A percentile compares a stretch with the other conserved stretches of the same genome.
phyloP scores from a whole-genome alignment of 176 grass and related monocot genomes.

The Triticum monococcum region DNA sequence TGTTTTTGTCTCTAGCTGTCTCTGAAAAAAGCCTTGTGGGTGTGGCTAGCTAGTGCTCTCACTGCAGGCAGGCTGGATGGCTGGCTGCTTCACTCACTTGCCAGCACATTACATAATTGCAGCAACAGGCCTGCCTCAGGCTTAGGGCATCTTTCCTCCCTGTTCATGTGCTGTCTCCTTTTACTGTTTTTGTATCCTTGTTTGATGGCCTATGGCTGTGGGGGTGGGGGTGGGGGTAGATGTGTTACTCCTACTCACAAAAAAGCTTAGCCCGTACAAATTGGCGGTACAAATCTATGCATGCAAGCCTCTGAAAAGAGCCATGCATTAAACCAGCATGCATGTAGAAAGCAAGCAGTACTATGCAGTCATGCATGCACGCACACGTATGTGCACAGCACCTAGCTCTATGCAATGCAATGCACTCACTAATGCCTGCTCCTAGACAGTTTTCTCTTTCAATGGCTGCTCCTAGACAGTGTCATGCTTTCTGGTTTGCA shows the following conservation, averaged over 20 bases:
- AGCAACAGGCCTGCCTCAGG: conserved; percentile 47
- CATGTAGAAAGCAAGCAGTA: conserved; percentile 40
- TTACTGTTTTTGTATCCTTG: conserved; percentile 50
- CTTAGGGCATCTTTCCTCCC: conserved; percentile 59
- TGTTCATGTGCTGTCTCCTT: conserved; percentile 54
- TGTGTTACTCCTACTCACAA: conserved; percentile 20
- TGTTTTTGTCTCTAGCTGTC: conserved; percentile 74
- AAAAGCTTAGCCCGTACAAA: conserved; percentile 30
- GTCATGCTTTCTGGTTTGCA: conserved; percentile 25
- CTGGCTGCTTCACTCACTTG: conserved; percentile 39
- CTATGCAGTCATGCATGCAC: conserved; percentile 34
- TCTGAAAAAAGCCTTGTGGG: conserved; percentile 37
- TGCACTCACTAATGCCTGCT: conserved; percentile 11
- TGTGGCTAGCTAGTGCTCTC: conserved; percentile 39
- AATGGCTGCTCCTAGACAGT: background rate
- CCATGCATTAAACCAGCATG: conserved; percentile 42
- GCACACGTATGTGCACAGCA: conserved; percentile 45
- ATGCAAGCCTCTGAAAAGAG: conserved; percentile 55
- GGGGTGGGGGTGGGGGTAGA: conserved; percentile 1
- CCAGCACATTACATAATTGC: conserved; percentile 40
- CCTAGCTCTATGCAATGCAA: conserved; percentile 11
- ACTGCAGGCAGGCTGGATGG: conserved; percentile 17
- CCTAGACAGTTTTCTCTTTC: background rate
- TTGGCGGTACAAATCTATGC: conserved; percentile 36
- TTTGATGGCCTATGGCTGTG: conserved; percentile 26